These are phyloP conservation scores for Tylopilus plumbeoviolaceoides DNA, from an alignment of 768 basidiomycete species.

Conservation along the genomic window DNA sequence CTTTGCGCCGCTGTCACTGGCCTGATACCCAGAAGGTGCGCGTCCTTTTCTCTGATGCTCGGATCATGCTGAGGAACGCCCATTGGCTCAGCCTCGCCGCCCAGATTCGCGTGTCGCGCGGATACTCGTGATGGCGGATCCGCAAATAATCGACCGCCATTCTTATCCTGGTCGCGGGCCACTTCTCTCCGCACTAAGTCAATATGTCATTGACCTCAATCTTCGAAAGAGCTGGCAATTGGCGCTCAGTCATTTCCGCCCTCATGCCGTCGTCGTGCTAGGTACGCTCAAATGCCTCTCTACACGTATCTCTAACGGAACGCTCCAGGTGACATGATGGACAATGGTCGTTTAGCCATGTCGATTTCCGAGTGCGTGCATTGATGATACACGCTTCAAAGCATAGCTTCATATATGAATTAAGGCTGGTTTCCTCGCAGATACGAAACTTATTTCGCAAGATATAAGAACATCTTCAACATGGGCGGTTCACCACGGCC, in stretches of 20 bases:
- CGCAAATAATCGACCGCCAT: slow-evolving; percentile 74
- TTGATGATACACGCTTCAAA: background rate
- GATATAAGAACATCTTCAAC: slow-evolving; percentile 72
- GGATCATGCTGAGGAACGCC: background rate
- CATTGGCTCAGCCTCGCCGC: slow-evolving; percentile 14
- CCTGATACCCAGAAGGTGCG: slow-evolving; percentile 42
- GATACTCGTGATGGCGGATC: slow-evolving; percentile 79
- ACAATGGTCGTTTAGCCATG: slow-evolving; percentile 69
- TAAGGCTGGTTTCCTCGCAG: slow-evolving; percentile 38
- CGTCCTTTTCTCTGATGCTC: slow-evolving; percentile 3
- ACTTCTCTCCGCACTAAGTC: slow-evolving; percentile 55
- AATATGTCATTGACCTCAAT: slow-evolving; percentile 73
- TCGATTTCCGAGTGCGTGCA: slow-evolving; percentile 61
- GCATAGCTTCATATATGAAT: background rate
- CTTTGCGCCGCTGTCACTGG: slow-evolving; percentile 54
- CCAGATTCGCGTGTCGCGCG: slow-evolving; percentile 25
- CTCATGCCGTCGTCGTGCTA: slow-evolving; percentile 75
- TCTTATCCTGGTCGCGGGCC: slow-evolving; percentile 64
- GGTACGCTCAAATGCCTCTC: slow-evolving; percentile 36
- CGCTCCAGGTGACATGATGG: slow-evolving; percentile 71
- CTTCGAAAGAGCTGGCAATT: slow-evolving; percentile 82
- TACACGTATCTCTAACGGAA: background rate
- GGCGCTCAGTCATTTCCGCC: slow-evolving; percentile 46
- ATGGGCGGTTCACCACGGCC: slow-evolving; percentile 41
- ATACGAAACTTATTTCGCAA: slow-evolving; percentile 63